Evolutionary conservation across 192 early-diverging fungal species (phyloP).

Genomic region (Physocladia obscura): DNA sequence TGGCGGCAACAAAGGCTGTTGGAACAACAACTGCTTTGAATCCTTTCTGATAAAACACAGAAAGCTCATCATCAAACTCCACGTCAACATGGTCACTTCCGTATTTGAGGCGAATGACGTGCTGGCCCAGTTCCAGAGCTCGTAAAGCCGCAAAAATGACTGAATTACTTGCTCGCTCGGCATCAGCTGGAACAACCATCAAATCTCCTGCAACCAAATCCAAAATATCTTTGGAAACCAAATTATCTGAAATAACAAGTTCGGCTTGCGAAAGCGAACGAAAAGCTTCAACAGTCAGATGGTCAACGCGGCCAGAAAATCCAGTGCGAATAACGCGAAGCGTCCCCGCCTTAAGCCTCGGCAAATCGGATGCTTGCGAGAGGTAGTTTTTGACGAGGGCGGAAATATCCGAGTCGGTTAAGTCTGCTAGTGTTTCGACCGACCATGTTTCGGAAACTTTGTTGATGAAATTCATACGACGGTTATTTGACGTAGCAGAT

Average conservation of each 20-base stretch:
- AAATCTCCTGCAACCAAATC: conserved; percentile 18
- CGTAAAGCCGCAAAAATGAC: conserved; percentile 12
- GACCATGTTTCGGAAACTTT: conserved; percentile 81
- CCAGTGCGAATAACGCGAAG: conserved; percentile 22
- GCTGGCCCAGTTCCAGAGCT: conserved; percentile 26
- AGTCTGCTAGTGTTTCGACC: conserved; percentile 68
- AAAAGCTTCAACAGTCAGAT: conserved; percentile 28
- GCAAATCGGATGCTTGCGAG: background rate
- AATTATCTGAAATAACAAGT: conserved; percentile 26
- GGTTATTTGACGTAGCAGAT: conserved; percentile 53
- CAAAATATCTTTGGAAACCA: conserved; percentile 23
- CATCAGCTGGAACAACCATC: conserved; percentile 8
- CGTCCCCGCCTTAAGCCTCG: conserved; percentile 4
- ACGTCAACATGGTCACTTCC: background rate
- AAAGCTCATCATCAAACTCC: conserved; percentile 5
- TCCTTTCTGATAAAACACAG: conserved; percentile 61
- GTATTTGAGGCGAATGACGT: conserved; percentile 23
- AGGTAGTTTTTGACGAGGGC: conserved; percentile 20
- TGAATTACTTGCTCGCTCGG: background rate
- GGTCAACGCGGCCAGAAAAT: conserved; percentile 18
- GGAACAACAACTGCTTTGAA: conserved; percentile 71
- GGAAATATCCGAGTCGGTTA: conserved; percentile 55
- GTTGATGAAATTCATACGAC: conserved; percentile 77
- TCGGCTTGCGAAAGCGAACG: conserved; percentile 23
- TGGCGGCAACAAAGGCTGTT: conserved; percentile 27